A percentile compares a stretch with the other conserved stretches of the same genome.
These are phyloP conservation scores for Zoysia pacifica DNA, from an alignment of 176 grass and related monocot species.

Conservation along the genomic window DNA sequence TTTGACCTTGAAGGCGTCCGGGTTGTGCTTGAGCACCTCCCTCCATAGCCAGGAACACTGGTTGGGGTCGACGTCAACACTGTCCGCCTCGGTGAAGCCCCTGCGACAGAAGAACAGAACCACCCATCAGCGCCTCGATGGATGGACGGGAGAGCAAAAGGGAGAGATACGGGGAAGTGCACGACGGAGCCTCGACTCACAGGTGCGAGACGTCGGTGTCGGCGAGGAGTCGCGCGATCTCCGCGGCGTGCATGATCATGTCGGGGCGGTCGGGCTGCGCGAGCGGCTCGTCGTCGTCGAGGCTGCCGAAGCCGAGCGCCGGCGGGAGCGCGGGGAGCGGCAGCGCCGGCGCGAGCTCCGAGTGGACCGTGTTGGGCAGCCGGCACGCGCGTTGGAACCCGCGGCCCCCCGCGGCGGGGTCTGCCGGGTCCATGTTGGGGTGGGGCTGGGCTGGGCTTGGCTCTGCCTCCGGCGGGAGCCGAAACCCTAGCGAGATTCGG, in stretches of 20 bases:
- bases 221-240: constrained; percentile 78
- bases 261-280: constrained; percentile 67
- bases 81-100: constrained; percentile 69
- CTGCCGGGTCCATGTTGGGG: constrained; percentile 23
- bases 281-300: constrained; percentile 51
- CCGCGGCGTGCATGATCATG: constrained; percentile 69
- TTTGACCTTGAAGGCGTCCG: constrained; percentile 62
- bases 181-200: constrained; percentile 23
- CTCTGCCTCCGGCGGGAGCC: neutral
- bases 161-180: neutral
- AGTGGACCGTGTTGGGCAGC: constrained; percentile 78
- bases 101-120: constrained; percentile 9
- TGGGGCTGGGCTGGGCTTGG: neutral
- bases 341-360: constrained; percentile 73
- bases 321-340: constrained; percentile 71
- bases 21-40: constrained; percentile 86
- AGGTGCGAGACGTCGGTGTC: constrained; percentile 78
- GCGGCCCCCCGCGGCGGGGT: constrained; percentile 11
- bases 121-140: too few species aligned
- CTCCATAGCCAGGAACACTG: constrained; percentile 78
- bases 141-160: neutral
- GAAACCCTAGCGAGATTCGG: constrained; percentile 44
- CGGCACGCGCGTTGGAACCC: constrained; percentile 83
- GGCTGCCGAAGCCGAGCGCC: constrained; percentile 55
- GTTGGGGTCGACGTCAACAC: constrained; percentile 44